Evolutionary conservation across 805 yeast species (phyloP).

Genomic region (Jamesozyma hellenica): DNA sequence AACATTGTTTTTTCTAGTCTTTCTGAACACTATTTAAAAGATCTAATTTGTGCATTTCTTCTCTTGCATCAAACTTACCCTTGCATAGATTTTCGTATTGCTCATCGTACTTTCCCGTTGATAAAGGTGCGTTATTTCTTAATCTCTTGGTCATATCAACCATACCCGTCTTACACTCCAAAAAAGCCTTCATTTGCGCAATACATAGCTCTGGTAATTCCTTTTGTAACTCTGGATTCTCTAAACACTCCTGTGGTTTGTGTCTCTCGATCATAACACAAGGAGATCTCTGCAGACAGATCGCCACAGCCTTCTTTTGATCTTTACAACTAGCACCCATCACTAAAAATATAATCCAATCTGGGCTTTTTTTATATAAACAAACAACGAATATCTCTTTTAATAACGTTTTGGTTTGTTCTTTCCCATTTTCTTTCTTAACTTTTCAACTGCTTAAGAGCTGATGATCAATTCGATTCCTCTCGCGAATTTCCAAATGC

Average conservation of each 20-base stretch:
- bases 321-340: slow-evolving; percentile 86
- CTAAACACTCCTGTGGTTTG: slow-evolving; percentile 80
- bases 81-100: slow-evolving; percentile 66
- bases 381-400: too few species aligned
- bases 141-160: slow-evolving; percentile 87
- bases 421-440: too few species aligned
- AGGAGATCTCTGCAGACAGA: slow-evolving; percentile 91
- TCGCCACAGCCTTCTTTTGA: slow-evolving; percentile 88
- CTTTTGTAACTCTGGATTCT: slow-evolving; percentile 63
- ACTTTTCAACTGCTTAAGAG: too few species aligned
- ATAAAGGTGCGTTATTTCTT: slow-evolving; percentile 85
- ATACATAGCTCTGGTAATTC: slow-evolving; percentile 82
- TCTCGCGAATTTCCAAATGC: too few species aligned
- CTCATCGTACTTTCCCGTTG: slow-evolving; percentile 88
- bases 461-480: too few species aligned
- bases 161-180: slow-evolving; percentile 85
- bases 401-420: too few species aligned
- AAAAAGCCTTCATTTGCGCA: slow-evolving; percentile 72
- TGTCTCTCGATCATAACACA: slow-evolving; percentile 86
- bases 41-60: slow-evolving; percentile 66
- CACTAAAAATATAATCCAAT: too few species aligned
- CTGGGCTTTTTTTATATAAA: too few species aligned
- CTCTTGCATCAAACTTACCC: slow-evolving; percentile 76
- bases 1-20: slow-evolving; percentile 17
- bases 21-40: slow-evolving; percentile 44